These are phyloP conservation scores for Porpolomopsis calyptriformis DNA, from an alignment of 768 basidiomycete genomes.

Conservation along the genomic window DNA sequence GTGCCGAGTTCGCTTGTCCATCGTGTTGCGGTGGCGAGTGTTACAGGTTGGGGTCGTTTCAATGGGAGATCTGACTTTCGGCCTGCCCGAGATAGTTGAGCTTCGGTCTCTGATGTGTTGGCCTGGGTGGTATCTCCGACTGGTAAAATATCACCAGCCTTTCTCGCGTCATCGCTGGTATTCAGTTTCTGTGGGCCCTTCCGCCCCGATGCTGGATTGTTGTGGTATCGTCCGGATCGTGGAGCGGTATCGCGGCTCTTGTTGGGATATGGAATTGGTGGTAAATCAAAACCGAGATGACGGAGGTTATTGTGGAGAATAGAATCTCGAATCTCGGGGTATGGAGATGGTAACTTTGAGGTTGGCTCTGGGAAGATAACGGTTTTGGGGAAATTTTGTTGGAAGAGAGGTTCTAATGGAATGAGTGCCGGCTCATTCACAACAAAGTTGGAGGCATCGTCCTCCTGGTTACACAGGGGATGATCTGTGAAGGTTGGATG, in stretches of 20 bases:
- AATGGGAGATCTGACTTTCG: neutral
- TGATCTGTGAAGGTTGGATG: neutral
- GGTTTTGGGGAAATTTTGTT: neutral
- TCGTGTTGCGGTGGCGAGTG: neutral
- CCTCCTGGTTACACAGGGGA: neutral
- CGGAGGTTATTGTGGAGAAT: slow-evolving; percentile 4
- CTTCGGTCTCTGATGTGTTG: neutral
- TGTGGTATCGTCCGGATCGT: too few relatives aligned
- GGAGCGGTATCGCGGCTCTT: too few relatives aligned
- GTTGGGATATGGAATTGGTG: too few relatives aligned
- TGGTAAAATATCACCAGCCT: too few relatives aligned
- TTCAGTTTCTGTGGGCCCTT: too few relatives aligned
- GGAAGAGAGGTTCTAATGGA: neutral
- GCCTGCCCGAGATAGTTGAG: neutral
- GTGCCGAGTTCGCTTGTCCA: slow-evolving; percentile 4
- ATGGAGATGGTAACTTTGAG: neutral
- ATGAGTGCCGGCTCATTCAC: neutral
- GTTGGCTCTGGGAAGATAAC: neutral
- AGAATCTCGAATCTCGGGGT: neutral
- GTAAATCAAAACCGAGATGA: neutral
- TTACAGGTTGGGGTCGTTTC: neutral
- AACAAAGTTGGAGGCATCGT: neutral
- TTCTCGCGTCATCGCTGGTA: too few relatives aligned
- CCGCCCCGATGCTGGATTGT: too few relatives aligned
- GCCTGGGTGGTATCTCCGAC: too few relatives aligned